Percentiles rank a stretch among this genome's conserved stretches.
Evolutionary conservation across 495 filamentous ascomycete genomes (phyloP).

Genomic region (Lichenothelia convexa): DNA sequence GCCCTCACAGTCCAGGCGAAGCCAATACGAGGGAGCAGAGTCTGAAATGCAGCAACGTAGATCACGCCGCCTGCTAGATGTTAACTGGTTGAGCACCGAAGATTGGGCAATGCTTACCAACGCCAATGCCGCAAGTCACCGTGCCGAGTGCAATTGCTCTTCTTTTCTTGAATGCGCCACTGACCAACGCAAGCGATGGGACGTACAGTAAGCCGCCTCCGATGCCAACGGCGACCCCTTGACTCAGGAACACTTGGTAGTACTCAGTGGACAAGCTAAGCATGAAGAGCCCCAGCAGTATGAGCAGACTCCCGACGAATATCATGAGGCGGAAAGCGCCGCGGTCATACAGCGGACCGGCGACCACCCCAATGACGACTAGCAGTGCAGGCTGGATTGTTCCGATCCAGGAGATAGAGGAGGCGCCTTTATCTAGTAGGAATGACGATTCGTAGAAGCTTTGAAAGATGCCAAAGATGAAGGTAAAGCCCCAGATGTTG

Average conservation of each 20-base stretch:
- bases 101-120: no score
- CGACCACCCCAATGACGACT: slow-evolving; percentile 33
- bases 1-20: no score
- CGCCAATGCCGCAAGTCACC: no score
- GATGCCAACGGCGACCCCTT: slow-evolving; percentile 59
- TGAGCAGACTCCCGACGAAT: slow-evolving; percentile 34
- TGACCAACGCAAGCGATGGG: no score
- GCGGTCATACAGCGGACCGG: slow-evolving; percentile 37
- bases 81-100: no score
- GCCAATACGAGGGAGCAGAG: no score
- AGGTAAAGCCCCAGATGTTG: slow-evolving; percentile 48
- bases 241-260: slow-evolving; percentile 69
- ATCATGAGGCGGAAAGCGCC: slow-evolving; percentile 44
- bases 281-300: slow-evolving; percentile 52
- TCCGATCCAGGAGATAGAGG: slow-evolving; percentile 43
- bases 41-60: no score
- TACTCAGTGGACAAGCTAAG: slow-evolving; percentile 46
- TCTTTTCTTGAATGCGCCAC: no score
- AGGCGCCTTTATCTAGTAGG: slow-evolving; percentile 15
- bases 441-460: slow-evolving; percentile 41
- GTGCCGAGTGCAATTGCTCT: no score
- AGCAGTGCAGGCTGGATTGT: slow-evolving; percentile 35
- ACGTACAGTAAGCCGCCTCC: slow-evolving; percentile 62
- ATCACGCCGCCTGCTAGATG: no score
- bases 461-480: slow-evolving; percentile 68